These are phyloP conservation scores for Thyridium curvatum DNA, from an alignment of 2,329 filamentous ascomycete species.

Conservation along the genomic window DNA sequence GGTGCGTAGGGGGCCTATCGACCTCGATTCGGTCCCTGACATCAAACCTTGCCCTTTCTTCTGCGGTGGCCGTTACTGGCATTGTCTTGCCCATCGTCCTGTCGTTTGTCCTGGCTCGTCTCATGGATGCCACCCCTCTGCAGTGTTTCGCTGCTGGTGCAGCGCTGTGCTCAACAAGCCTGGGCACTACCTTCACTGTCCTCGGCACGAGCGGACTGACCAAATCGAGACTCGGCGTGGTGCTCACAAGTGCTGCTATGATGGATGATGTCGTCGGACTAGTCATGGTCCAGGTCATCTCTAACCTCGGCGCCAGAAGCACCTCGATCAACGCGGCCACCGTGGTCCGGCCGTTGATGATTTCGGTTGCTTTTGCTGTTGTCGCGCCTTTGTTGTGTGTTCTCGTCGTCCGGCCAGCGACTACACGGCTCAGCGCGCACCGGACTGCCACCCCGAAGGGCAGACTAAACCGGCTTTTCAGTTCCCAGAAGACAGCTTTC, in stretches of 20 bases:
- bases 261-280: conserved; percentile 76
- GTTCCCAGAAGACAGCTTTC: conserved; percentile 28
- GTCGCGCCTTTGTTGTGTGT: conserved; percentile 39
- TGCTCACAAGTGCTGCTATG: conserved; percentile 69
- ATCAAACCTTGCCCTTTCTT: conserved; percentile 54
- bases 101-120: conserved; percentile 51
- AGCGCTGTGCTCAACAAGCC: conserved; percentile 65
- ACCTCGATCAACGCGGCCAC: conserved; percentile 20
- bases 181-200: conserved; percentile 63
- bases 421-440: conserved; percentile 22
- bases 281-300: conserved; percentile 71
- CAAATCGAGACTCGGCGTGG: conserved; percentile 42
- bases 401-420: conserved; percentile 35
- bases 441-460: conserved; percentile 16
- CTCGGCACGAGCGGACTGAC: conserved; percentile 35
- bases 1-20: conserved; percentile 45
- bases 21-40: conserved; percentile 47
- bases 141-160: conserved; percentile 70
- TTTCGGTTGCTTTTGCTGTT: conserved; percentile 45
- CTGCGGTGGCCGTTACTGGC: conserved; percentile 58
- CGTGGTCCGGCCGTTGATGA: conserved; percentile 37
- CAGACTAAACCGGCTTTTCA: conserved; percentile 16
- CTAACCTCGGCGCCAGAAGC: conserved; percentile 45
- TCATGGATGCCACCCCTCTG: conserved; percentile 39
- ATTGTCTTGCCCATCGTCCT: conserved; percentile 58